Conservation (phyloP, 225 moss, liverwort and hornwort genomes). For the Asterella californica region DNA sequence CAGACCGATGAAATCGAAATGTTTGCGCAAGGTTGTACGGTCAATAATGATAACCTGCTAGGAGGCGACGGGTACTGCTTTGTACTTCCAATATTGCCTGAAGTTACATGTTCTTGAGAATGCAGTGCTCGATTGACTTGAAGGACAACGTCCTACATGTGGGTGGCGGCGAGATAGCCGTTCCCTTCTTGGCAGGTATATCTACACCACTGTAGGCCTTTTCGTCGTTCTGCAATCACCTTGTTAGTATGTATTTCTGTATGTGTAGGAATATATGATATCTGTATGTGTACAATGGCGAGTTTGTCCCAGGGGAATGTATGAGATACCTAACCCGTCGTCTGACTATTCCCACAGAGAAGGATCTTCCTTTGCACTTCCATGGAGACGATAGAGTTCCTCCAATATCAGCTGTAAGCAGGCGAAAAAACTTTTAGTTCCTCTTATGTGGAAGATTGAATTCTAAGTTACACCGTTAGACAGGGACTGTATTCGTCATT, state of each 20-base stretch:
- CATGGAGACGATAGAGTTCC: conserved; percentile 59
- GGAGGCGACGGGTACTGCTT: neutral
- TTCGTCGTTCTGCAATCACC: neutral
- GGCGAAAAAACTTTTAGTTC: neutral
- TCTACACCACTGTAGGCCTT: neutral
- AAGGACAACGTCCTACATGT: conserved; percentile 81
- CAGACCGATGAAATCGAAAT: neutral
- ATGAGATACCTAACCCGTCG: neutral
- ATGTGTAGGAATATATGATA: too few species aligned
- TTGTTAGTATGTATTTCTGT: neutral
- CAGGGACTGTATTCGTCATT: neutral
- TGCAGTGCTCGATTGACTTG: conserved; percentile 93
- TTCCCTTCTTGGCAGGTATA: conserved; percentile 88
- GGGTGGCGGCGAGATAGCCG: conserved; percentile 91
- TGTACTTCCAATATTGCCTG: neutral
- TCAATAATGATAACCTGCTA: neutral
- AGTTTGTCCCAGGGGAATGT: neutral
- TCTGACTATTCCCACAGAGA: conserved; percentile 46
- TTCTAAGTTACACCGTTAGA: neutral
- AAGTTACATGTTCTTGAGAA: neutral
- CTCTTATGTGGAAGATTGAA: too few species aligned
- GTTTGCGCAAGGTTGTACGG: neutral
- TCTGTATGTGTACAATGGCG: neutral
- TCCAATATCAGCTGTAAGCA: conserved; percentile 33
- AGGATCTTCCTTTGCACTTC: conserved; percentile 72